Percentiles rank a stretch among this genome's conserved stretches.
Conservation (phyloP, 768 basidiomycete genomes). For the Suillus fuscotomentosus region DNA sequence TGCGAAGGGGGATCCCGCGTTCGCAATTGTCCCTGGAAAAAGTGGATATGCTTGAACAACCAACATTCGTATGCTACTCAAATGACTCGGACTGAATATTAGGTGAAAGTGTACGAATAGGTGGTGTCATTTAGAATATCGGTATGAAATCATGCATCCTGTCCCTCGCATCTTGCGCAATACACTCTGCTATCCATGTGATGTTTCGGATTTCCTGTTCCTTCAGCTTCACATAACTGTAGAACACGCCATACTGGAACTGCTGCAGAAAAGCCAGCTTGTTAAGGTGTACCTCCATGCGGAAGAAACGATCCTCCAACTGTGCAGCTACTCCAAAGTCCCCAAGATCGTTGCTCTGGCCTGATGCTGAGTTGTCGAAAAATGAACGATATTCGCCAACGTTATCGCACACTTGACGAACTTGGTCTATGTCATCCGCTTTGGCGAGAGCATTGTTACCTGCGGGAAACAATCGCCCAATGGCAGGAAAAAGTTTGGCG, state of each 20-base stretch:
- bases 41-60: conserved; percentile 36
- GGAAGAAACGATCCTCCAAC: conserved; percentile 94
- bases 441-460: conserved; percentile 93
- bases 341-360: conserved; percentile 33
- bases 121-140: conserved; percentile 58
- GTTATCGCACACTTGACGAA: conserved; percentile 82
- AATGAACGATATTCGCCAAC: conserved; percentile 89
- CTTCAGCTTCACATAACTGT: conserved; percentile 88
- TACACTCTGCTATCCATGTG: conserved; percentile 97
- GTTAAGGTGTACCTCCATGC: conserved; percentile 89
- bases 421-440: conserved; percentile 95
- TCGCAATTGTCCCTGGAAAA: conserved; percentile 43
- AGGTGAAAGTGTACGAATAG: background rate
- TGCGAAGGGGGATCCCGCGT: conserved; percentile 46
- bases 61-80: background rate
- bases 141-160: conserved; percentile 96
- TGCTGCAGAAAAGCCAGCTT: conserved; percentile 95
- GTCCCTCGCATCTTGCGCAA: conserved; percentile 94
- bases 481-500: conserved; percentile 89
- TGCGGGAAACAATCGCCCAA: conserved; percentile 91
- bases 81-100: background rate
- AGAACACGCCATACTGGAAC: conserved; percentile 94
- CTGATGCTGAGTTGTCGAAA: conserved; percentile 58
- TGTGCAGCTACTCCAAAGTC: conserved; percentile 56
- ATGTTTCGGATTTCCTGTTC: conserved; percentile 88